Conservation (phyloP, 176 grass and related monocot species). For the Dendrocalamus sinicus region DNA sequence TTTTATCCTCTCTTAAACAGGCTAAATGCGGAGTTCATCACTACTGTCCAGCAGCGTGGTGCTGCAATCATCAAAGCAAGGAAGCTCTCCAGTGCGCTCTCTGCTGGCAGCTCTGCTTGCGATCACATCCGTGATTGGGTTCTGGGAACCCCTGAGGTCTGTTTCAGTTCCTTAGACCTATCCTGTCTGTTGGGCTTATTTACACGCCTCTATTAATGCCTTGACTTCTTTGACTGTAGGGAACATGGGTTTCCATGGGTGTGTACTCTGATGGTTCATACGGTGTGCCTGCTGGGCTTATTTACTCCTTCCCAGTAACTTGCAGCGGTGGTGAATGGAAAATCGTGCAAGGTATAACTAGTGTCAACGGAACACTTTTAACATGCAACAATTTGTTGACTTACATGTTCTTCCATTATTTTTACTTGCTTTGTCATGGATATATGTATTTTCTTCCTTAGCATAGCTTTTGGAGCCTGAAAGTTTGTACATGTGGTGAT, state of each 20-base stretch:
- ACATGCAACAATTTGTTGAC: background rate
- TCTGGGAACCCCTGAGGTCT: slow-evolving; percentile 90
- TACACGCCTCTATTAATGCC: background rate
- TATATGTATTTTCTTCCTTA: background rate
- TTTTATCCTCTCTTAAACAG: slow-evolving; percentile 46
- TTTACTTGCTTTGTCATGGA: background rate
- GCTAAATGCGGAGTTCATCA: slow-evolving; percentile 78
- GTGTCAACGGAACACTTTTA: background rate
- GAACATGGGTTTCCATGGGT: slow-evolving; percentile 96
- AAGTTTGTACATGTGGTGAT: background rate
- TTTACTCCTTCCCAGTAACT: slow-evolving; percentile 97
- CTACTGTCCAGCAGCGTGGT: slow-evolving; percentile 91
- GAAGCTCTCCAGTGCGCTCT: slow-evolving; percentile 95
- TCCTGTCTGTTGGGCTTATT: background rate
- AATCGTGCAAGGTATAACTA: slow-evolving; percentile 76
- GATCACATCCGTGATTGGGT: slow-evolving; percentile 98
- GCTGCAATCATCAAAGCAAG: slow-evolving; percentile 95
- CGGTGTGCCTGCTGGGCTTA: slow-evolving; percentile 85
- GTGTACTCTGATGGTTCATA: slow-evolving; percentile 98
- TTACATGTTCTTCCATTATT: background rate
- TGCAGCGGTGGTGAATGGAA: slow-evolving; percentile 81
- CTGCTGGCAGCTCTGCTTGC: slow-evolving; percentile 94
- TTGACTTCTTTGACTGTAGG: slow-evolving; percentile 36
- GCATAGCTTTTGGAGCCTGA: background rate
- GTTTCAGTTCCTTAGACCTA: background rate